Percentiles rank a stretch among this genome's conserved stretches.
phyloP scores from a whole-genome alignment of 768 basidiomycete species.

The Tulasnella sp. region DNA sequence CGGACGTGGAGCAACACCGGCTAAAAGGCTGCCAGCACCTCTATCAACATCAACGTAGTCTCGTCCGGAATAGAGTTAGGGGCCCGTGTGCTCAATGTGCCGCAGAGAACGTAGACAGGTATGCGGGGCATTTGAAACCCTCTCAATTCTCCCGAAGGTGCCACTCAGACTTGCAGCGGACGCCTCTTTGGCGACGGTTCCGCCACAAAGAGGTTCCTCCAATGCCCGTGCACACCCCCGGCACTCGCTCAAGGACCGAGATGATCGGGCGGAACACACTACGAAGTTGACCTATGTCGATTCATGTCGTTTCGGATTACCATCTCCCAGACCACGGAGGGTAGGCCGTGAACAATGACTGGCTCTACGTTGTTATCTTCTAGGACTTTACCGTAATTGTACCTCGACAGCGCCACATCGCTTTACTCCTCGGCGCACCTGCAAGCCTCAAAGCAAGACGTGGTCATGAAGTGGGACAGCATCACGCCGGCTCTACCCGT shows the following conservation, averaged over 20 bases:
- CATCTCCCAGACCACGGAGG: constrained; percentile 50
- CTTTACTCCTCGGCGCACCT: constrained; percentile 29
- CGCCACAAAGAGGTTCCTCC: not conserved
- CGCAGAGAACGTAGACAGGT: constrained; percentile 36
- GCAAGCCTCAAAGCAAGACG: constrained; percentile 51
- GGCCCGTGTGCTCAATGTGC: constrained; percentile 44
- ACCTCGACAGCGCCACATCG: constrained; percentile 12
- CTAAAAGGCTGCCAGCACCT: constrained; percentile 66
- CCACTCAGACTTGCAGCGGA: not conserved
- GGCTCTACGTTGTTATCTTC: not conserved
- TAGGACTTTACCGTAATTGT: not conserved
- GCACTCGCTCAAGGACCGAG: constrained; percentile 25
- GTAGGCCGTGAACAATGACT: constrained; percentile 25
- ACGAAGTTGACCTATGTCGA: constrained; percentile 32
- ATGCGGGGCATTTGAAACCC: not conserved
- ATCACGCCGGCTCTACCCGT: constrained; percentile 67
- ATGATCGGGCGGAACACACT: not conserved
- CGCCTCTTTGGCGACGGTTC: not conserved
- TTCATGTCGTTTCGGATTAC: constrained; percentile 62
- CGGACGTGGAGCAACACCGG: no score
- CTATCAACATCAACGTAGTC: constrained; percentile 59
- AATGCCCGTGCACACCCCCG: not conserved
- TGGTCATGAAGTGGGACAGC: constrained; percentile 83
- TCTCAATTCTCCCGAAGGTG: not conserved
- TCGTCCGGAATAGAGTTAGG: constrained; percentile 44